A percentile compares a stretch with the other conserved stretches of the same genome.
Evolutionary conservation across 345 rosid species (phyloP).

Genomic region (Citrus mangshanensis): DNA sequence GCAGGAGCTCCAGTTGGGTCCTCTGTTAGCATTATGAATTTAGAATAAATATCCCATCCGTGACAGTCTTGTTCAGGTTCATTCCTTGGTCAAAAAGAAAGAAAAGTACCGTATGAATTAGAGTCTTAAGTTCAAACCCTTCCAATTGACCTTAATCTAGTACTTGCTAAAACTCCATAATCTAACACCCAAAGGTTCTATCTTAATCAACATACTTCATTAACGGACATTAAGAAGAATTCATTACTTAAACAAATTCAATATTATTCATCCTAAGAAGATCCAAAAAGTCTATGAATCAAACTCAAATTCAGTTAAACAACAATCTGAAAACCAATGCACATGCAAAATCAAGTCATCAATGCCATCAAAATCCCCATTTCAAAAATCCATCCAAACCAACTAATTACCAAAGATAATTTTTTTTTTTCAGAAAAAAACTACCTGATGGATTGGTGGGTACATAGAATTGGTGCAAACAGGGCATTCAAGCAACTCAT

Average conservation of each 20-base stretch:
- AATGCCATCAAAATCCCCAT: not conserved
- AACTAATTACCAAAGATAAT: not conserved
- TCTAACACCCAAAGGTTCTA: not conserved
- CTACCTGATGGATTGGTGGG: slow-evolving; percentile 99
- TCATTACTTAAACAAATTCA: not conserved
- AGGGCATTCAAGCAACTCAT: slow-evolving; percentile 96
- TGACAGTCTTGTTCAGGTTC: not conserved
- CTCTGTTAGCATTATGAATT: not conserved
- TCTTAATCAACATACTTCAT: not conserved
- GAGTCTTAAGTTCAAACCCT: not conserved
- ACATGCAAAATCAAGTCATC: slow-evolving; percentile 4
- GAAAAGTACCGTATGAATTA: not conserved
- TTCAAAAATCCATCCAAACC: slow-evolving; percentile 11
- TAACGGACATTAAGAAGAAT: not conserved
- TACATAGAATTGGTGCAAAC: slow-evolving; percentile 99
- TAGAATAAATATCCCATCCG: not conserved
- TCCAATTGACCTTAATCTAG: not conserved
- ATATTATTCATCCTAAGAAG: not conserved
- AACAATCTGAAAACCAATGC: not conserved
- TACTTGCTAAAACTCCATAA: not conserved
- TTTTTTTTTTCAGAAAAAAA: not conserved
- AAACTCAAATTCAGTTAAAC: not conserved
- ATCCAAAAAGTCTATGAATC: not conserved
- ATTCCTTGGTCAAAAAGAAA: not conserved
- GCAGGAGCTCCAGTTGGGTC: not conserved